Percentiles rank a stretch among this genome's conserved stretches.
phyloP scores from a whole-genome alignment of 371 early-diverging fungal species.

The Cokeromyces recurvatus region DNA sequence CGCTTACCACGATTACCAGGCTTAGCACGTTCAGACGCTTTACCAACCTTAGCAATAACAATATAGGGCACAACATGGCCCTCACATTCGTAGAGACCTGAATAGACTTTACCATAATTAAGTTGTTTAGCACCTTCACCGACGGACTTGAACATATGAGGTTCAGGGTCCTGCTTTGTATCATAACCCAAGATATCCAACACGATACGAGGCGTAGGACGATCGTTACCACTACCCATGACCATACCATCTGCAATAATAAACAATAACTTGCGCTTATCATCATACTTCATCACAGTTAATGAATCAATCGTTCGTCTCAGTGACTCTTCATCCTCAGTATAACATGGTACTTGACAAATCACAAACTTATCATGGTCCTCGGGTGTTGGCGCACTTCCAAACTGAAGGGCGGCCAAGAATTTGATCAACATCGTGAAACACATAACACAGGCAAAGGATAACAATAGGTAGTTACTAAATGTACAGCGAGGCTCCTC shows the following conservation, averaged over 20 bases:
- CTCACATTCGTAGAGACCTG: constrained; percentile 87
- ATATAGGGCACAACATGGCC: constrained; percentile 90
- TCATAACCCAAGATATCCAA: constrained; percentile 89
- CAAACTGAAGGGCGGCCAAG: constrained; percentile 86
- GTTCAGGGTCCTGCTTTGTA: constrained; percentile 77
- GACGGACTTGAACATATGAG: constrained; percentile 84
- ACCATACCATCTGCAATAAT: constrained; percentile 88
- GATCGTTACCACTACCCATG: constrained; percentile 92
- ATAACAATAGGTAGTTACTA: constrained; percentile 80
- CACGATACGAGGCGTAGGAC: constrained; percentile 94
- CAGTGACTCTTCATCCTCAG: constrained; percentile 93
- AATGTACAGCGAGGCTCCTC: constrained; percentile 72
- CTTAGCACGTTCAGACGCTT: constrained; percentile 65
- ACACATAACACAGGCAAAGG: constrained; percentile 69
- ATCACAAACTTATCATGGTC: constrained; percentile 87
- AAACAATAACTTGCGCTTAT: constrained; percentile 90
- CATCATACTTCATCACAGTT: constrained; percentile 81
- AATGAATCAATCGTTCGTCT: constrained; percentile 90
- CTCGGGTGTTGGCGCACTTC: constrained; percentile 71
- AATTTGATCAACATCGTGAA: constrained; percentile 83
- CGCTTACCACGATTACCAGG: constrained; percentile 98
- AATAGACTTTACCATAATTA: constrained; percentile 95
- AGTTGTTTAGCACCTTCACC: constrained; percentile 85
- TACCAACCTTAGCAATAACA: constrained; percentile 91
- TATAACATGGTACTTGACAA: constrained; percentile 96